Evolutionary conservation across 495 filamentous ascomycete genomes (phyloP).

Genomic region (Penicillium mononematosum): DNA sequence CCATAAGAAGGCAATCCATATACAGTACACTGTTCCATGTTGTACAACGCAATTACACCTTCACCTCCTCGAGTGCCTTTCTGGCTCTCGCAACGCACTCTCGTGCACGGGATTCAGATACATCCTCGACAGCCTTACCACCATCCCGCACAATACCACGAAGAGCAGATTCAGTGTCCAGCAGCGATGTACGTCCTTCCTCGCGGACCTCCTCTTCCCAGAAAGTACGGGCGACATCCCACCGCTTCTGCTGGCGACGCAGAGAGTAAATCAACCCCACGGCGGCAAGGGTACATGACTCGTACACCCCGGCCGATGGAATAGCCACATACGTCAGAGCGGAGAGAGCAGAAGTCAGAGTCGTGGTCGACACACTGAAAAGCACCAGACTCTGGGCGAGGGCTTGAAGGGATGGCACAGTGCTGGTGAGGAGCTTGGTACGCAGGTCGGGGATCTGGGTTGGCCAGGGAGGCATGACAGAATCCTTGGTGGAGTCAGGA

Average conservation of each 20-base stretch:
- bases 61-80: conserved; percentile 53
- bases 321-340: conserved; percentile 67
- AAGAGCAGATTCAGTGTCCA: conserved; percentile 64
- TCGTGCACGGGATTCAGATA: conserved; percentile 47
- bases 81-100: conserved; percentile 52
- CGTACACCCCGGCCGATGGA: conserved; percentile 58
- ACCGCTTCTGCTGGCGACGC: conserved; percentile 71
- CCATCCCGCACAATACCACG: conserved; percentile 54
- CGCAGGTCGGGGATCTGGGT: conserved; percentile 51
- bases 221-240: conserved; percentile 65
- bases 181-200: conserved; percentile 71
- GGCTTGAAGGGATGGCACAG: conserved; percentile 74
- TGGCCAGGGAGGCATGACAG: conserved; percentile 35
- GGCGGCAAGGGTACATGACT: conserved; percentile 76
- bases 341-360: conserved; percentile 60
- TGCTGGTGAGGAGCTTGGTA: conserved; percentile 53
- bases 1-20: conserved; percentile 21
- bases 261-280: conserved; percentile 73
- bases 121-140: conserved; percentile 33
- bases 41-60: conserved; percentile 14
- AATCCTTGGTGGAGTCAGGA: conserved; percentile 16
- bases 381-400: conserved; percentile 76
- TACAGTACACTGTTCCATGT: conserved; percentile 14
- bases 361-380: conserved; percentile 66
- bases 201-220: conserved; percentile 81